Evolutionary conservation across 2,329 filamentous ascomycete species (phyloP), one percentile per base, ranked within the genome.

Genomic region (Phaeosphaeriaceae sp.): DNA sequence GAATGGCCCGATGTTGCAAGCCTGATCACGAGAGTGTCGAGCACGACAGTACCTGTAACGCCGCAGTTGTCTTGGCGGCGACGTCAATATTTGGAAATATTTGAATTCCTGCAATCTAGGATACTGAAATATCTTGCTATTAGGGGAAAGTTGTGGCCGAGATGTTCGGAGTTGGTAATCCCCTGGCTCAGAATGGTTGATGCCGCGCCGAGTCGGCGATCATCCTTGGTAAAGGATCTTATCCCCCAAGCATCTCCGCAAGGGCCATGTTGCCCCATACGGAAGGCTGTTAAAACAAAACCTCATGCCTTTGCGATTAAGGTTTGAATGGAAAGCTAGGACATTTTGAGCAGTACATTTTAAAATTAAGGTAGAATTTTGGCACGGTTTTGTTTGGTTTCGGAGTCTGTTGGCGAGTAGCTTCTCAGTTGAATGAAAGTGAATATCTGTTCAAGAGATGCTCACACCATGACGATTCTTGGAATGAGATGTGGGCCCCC

Each of bases 131-230:
- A 18, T 21, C n/a, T 23, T 23, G 21, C 55, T 58, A 58, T 62
- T 62, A 61, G 53, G 43, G 53, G 21, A 58, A 42, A 36, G 35
- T 32, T 34, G 29, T 48, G 57, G 58, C 46, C 64, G 42, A 65
- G 63, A 65, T 52, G 48, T 50, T 46, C 18, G 43, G 34, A 48
- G 56, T 67, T 66, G 61, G 58, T 67, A 66, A 68, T 62, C 46
- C 20, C 33, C 43, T 26, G 32, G 42, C 42, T 34, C 41, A 28
- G n/a, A 45, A 30, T 50, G 48, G 54, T 52, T 47, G 18, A 51
- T 39, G 15, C n/a, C 8, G 17, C 35, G 59, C 57, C 56, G 53
- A 63, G 52, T 41, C 42, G 39, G 44, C 44, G 23, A 18, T 34
- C 26, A 39, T 26, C 23, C 23, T 26, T 26, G 23, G 23, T 26